Base-by-base conservation (phyloP, 2,329 filamentous ascomycete genomes). In the Blastomyces gilchristii region DNA sequence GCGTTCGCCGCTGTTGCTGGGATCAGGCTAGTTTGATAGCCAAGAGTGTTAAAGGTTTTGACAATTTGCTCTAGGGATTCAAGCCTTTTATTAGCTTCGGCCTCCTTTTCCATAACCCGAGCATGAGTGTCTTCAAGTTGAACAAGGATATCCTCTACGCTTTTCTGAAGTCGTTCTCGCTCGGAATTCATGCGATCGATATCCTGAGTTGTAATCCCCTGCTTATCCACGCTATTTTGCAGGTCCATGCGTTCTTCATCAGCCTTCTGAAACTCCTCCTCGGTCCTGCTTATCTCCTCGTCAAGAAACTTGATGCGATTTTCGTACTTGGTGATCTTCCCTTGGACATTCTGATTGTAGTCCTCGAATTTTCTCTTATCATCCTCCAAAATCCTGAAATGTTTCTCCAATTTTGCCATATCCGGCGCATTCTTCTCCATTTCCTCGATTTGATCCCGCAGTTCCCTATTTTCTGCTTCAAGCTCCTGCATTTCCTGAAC, bases 151-250 rank as follows among this genome's bases (percentile, higher is more conserved):
- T 87, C 84, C 69, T 96, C 91, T 54, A 96, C 87, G 52, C 87
- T 89, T 70, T 88, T 92, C 67, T 96, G 90, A n/a, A 99, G 83
- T 57, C 94, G 87, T 71, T 99, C 94, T 61, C 92, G 87, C 75
- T 99, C 94, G 45, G 90, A 87, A 69, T 91, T 96, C 93, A 99
- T 97, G 75, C 94, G 91, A 82, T 99, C 94, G 72, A 99, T 97
- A 82, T 99, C 94, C 77, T 94, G 89, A 77, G 97, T 95, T 71
- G 91, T 95, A 73, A 99, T 92, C 2, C 94, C 94, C 72, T 96
- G 91, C 69, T 88, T 87, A 75, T 97, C 94, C 37, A 99, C 91
- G 39, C 89, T 87, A 64, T 88, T 86, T 74, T 97, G 93, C 11
- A 99, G 82, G 39, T 83, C 82, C 52, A 85, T 79, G 65, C 91